Conservation (phyloP, 441 rosid species). For the Sinapis alba region DNA sequence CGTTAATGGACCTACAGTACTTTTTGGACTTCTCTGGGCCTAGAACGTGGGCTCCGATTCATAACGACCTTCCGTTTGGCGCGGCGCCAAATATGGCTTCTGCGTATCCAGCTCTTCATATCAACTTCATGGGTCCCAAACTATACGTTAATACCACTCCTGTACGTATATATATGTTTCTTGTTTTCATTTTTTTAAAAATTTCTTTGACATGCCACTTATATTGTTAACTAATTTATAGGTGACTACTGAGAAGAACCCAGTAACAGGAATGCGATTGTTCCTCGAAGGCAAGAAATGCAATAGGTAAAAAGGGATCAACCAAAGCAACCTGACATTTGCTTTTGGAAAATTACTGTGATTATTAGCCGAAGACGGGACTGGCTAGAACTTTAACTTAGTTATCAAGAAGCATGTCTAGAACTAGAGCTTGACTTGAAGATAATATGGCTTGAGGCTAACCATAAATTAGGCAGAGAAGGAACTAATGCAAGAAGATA, state of each 20-base stretch:
- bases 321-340: background rate
- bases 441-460: background rate
- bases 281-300: constrained; percentile 91
- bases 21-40: constrained; percentile 80
- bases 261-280: constrained; percentile 83
- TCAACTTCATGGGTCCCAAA: constrained; percentile 85
- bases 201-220: background rate
- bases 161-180: constrained; percentile 39
- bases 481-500: background rate
- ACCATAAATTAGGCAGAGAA: background rate
- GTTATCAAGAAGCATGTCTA: background rate
- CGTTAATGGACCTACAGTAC: constrained; percentile 60
- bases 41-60: constrained; percentile 88
- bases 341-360: background rate
- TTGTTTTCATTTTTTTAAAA: background rate
- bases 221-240: constrained; percentile 13
- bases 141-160: constrained; percentile 71
- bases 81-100: constrained; percentile 65
- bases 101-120: constrained; percentile 62
- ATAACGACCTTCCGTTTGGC: constrained; percentile 83
- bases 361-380: background rate
- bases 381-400: background rate
- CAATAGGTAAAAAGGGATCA: constrained; percentile 59
- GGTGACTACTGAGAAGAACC: constrained; percentile 62
- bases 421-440: background rate